Percentiles rank a stretch among this genome's conserved stretches.
phyloP scores from a whole-genome alignment of 2,329 filamentous ascomycete genomes.

The Zalaria obscura region DNA sequence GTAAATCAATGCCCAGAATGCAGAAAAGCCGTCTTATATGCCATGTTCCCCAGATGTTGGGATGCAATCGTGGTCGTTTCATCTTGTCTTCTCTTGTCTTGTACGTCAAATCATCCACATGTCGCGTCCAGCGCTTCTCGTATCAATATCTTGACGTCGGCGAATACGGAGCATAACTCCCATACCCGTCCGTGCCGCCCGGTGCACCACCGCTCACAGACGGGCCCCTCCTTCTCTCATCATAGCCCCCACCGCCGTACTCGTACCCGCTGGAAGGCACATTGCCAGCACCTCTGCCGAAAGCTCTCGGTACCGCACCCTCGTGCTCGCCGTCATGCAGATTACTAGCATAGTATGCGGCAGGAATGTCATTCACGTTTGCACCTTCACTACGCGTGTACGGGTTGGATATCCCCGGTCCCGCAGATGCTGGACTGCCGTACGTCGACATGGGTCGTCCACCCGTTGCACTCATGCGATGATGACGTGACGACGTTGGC shows the following conservation, averaged over 20 bases:
- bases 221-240: conserved; percentile 1
- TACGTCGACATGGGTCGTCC: background rate
- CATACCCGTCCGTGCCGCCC: conserved; percentile 4
- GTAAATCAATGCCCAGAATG: no score
- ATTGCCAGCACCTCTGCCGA: background rate
- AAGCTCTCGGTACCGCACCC: background rate
- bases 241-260: background rate
- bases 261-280: conserved; percentile 2
- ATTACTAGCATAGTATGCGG: conserved; percentile 7
- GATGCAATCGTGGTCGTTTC: no score
- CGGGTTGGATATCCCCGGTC: conserved; percentile 1
- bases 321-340: conserved; percentile 5
- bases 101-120: background rate
- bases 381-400: conserved; percentile 7
- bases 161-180: background rate
- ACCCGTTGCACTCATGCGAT: conserved; percentile 4
- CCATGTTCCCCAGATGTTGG: no score
- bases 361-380: conserved; percentile 7
- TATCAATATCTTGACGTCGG: conserved; percentile 1
- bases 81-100: background rate
- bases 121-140: background rate
- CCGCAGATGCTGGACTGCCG: no score
- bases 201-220: no score
- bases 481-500: conserved; percentile 2
- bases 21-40: no score